Conservation (phyloP, 2,329 filamentous ascomycete species). For the Diplodia seriata region DNA sequence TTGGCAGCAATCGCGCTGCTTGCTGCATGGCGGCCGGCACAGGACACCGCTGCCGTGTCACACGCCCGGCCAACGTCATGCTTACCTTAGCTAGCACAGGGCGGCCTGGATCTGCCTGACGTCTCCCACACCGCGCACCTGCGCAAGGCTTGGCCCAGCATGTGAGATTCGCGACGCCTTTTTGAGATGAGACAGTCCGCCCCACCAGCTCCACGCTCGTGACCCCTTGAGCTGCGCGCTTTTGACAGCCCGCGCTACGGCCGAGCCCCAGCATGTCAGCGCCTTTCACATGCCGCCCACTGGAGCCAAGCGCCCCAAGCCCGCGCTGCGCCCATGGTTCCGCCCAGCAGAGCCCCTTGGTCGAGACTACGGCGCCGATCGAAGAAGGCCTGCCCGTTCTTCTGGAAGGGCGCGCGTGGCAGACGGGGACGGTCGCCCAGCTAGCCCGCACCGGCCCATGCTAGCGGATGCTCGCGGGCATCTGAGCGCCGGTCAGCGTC, state of each 20-base stretch:
- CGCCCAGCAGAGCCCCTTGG: slow-evolving; percentile 26
- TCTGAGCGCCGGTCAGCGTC: slow-evolving; percentile 19
- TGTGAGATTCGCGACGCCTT: slow-evolving; percentile 29
- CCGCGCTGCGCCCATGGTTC: slow-evolving; percentile 18
- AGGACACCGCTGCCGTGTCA: slow-evolving; percentile 22
- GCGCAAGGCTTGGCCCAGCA: slow-evolving; percentile 20
- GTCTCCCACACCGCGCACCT: slow-evolving; percentile 5
- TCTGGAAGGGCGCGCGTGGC: slow-evolving; percentile 25
- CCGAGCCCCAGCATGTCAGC: slow-evolving; percentile 19
- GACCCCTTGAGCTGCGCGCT: slow-evolving; percentile 24
- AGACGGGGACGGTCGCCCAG: neutral
- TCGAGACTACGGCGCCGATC: slow-evolving; percentile 17
- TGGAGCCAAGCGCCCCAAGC: slow-evolving; percentile 15
- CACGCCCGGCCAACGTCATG: slow-evolving; percentile 29
- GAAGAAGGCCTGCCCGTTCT: slow-evolving; percentile 9
- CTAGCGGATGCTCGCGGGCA: slow-evolving; percentile 25
- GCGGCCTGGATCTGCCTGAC: too few relatives aligned
- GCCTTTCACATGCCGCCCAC: slow-evolving; percentile 23
- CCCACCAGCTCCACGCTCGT: slow-evolving; percentile 29
- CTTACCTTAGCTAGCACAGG: slow-evolving; percentile 9
- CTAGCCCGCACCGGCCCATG: neutral
- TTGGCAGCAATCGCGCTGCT: neutral
- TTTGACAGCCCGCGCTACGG: slow-evolving; percentile 22
- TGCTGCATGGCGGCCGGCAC: neutral
- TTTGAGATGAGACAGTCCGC: slow-evolving; percentile 22